Base-by-base conservation (phyloP, 345 rosid species). In the Nephelium lappaceum region DNA sequence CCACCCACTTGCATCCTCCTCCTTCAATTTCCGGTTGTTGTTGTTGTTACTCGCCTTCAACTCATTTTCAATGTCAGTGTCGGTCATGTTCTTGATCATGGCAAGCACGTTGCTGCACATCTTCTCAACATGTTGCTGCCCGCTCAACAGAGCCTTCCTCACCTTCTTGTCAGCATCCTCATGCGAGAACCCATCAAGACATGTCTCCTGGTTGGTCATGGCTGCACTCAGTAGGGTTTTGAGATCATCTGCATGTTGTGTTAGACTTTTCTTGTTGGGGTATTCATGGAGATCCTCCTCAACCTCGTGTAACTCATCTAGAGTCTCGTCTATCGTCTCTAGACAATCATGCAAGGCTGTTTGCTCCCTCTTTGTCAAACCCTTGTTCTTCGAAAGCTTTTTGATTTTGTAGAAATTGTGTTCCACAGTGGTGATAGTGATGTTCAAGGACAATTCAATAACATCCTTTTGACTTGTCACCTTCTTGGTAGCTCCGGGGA, bases 201-300 rank as follows among this genome's bases (percentile, higher is more conserved):
- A 92, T 1, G 97, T 92, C 67, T 87, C 98, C 36, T 88, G 97
- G 84, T 95, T 95, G 31, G 99, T 95, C 61, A 95, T 95, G 38
- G 98, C 98, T 1, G 99, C 82, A 72, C 99, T 93, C 79, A 93
- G 57, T 11, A 95, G 55, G 10, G 97, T 93, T 75, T 91, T 93
- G 64, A 95, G 91, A 84, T 95, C 95, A 41, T 88, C 93, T 0
- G 99, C 93, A 9, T 93, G 98, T 65, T 89, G 84, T 5, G 69
- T 43, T 36, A 93, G 78, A n/a, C 95, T 78, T 79, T 93, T 93
- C 85, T 83, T 86, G 73, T 31, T 80, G 0, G 98, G 98, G 72
- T 95, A 95, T 74, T 76, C 42, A 0, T 83, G 75, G 11, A 95
- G 89, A 79, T 92, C 98, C 51, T 83, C 90, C 6, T 72, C 69